Evolutionary conservation across 2,329 filamentous ascomycete genomes (phyloP).

Genomic region (Ophiostoma sp.): DNA sequence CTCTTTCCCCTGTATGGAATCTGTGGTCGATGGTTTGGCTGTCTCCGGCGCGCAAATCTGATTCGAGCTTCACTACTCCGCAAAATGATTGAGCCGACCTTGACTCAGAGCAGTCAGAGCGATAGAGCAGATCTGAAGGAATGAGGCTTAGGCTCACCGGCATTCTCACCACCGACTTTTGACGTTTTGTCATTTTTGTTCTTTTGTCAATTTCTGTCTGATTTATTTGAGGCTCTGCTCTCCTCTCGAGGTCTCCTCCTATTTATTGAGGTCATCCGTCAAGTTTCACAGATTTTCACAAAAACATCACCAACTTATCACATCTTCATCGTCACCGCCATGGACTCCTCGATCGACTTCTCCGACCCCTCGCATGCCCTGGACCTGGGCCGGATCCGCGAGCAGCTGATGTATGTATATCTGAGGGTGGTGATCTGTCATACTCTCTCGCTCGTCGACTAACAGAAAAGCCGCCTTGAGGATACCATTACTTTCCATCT

Average conservation of each 20-base stretch:
- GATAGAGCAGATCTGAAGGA: background rate
- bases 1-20: background rate
- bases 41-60: constrained; percentile 10
- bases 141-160: background rate
- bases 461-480: constrained; percentile 72
- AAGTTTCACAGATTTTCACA: no score
- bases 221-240: background rate
- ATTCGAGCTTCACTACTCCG: background rate
- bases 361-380: constrained; percentile 81
- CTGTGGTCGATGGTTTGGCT: background rate
- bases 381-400: constrained; percentile 88
- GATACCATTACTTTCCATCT: constrained; percentile 97
- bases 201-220: background rate
- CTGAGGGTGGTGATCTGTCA: background rate
- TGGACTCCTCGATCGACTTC: constrained; percentile 90
- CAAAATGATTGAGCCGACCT: background rate
- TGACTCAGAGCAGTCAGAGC: background rate
- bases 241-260: background rate
- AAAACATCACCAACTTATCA: background rate
- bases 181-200: background rate
- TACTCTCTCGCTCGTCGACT: background rate
- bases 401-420: constrained; percentile 76
- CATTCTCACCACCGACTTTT: constrained; percentile 5
- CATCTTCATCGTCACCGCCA: constrained; percentile 40
- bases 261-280: background rate